A percentile compares a stretch with the other conserved stretches of the same genome.
These are phyloP conservation scores for Aspergillus biplanus DNA, from an alignment of 495 filamentous ascomycete genomes.

Conservation along the genomic window DNA sequence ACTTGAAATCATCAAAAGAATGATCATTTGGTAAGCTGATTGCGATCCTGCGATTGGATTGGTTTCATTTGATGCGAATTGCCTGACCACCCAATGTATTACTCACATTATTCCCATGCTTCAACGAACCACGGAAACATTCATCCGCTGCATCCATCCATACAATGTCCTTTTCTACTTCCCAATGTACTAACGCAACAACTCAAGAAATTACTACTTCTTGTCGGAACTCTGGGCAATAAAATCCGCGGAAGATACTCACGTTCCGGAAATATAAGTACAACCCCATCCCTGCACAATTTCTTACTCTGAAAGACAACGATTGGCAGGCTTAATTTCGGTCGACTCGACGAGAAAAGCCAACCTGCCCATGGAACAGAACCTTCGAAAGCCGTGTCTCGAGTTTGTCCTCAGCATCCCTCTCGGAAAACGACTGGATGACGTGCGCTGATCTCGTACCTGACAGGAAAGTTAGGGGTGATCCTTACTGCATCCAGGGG, in stretches of 20 bases:
- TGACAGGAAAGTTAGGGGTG: conserved; percentile 10
- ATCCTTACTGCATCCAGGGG: conserved; percentile 6
- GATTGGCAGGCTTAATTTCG: no score
- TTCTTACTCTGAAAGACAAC: no score
- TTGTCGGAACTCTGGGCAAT: not conserved
- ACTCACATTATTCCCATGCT: no score
- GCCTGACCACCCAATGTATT: no score
- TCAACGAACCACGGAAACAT: not conserved
- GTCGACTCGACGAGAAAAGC: not conserved
- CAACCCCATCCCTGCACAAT: not conserved
- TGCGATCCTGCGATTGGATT: no score
- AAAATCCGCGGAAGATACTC: not conserved
- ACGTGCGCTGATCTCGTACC: conserved; percentile 19
- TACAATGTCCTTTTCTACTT: not conserved
- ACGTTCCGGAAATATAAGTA: not conserved
- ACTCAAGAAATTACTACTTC: not conserved
- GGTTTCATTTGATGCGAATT: no score
- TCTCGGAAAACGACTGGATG: not conserved
- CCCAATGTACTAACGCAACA: not conserved
- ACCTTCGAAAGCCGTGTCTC: not conserved
- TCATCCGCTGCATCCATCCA: not conserved
- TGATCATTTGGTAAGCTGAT: not conserved
- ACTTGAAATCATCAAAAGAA: not conserved
- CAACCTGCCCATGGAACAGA: not conserved
- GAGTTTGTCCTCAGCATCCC: not conserved